These are phyloP conservation scores for Alternaria sp. DNA, from an alignment of 2,329 filamentous ascomycete species.

Conservation along the genomic window DNA sequence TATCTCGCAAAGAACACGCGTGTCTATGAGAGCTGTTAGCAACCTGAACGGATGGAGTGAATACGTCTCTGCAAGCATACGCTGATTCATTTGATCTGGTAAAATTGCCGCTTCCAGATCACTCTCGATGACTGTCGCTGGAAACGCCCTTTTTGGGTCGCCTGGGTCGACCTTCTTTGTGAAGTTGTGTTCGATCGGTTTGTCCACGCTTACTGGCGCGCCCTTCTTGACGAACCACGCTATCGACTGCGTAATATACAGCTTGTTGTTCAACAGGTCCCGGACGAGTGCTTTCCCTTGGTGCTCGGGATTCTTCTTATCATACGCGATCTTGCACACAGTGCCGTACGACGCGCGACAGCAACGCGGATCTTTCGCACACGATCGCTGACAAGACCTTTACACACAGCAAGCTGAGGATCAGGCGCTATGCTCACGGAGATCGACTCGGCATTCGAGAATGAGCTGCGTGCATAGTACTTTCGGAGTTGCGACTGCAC, in stretches of 20 bases:
- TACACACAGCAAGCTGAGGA: slow-evolving; percentile 64
- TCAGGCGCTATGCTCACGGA: slow-evolving; percentile 55
- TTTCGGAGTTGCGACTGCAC: slow-evolving; percentile 49
- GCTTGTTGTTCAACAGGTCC: slow-evolving; percentile 47
- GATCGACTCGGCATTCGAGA: slow-evolving; percentile 38
- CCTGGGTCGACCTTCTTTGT: slow-evolving; percentile 44
- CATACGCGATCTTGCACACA: slow-evolving; percentile 50
- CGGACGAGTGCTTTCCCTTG: slow-evolving; percentile 31
- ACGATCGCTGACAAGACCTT: slow-evolving; percentile 62
- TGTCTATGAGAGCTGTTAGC: slow-evolving; percentile 28
- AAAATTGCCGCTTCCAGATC: slow-evolving; percentile 35
- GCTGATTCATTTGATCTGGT: slow-evolving; percentile 41
- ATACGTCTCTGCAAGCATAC: slow-evolving; percentile 21
- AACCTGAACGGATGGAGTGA: neutral
- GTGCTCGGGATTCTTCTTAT: slow-evolving; percentile 48
- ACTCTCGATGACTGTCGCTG: slow-evolving; percentile 45
- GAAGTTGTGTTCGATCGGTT: slow-evolving; percentile 48
- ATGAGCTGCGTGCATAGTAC: slow-evolving; percentile 42
- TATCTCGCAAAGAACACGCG: slow-evolving; percentile 49
- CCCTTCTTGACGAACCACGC: slow-evolving; percentile 52
- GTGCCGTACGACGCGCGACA: slow-evolving; percentile 52
- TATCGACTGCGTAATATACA: slow-evolving; percentile 49
- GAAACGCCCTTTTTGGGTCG: slow-evolving; percentile 45
- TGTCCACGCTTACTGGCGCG: slow-evolving; percentile 46
- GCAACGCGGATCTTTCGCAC: slow-evolving; percentile 58